Evolutionary conservation across 805 yeast species (phyloP), one percentile per base, ranked within the genome.

Genomic region (Metschnikowia corniflorae): DNA sequence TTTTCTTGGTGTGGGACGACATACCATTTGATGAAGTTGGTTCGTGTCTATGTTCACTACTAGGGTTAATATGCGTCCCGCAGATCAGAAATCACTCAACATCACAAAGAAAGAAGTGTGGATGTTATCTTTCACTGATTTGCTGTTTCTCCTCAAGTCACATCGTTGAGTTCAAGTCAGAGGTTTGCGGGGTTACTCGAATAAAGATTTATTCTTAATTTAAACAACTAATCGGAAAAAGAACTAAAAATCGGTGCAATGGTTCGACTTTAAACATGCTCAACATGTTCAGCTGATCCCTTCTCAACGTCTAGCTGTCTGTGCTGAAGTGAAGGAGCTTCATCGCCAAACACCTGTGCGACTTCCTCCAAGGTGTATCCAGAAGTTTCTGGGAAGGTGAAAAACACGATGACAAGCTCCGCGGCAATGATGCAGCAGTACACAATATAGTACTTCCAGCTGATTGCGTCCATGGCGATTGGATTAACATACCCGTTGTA

Each of bases 381-480:
- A 13, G 60, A 50, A 7, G 74, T 70, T 46, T 70, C 74, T 13
- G 67, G 68, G 54, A 53, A 67, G 40, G 56, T 45, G 44, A 65
- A 54, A 44, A 54, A 55, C 24, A 58, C 56, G 20, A 60, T 40
- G 7, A 50, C 43, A 31, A 61, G 50, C 46, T 52, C 62, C 14
- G 56, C 54, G 2, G 55, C 58, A 33, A 61, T 41, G 16, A 55
- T 38, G 46, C 61, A 55, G 33, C 63, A 57, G 49, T 47, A 61
- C 3, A 69, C 71, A 43, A 69, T 64, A 50, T 69, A 69, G 57
- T 67, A 69, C 47, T 64, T 67, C 69, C 71, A 68, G 19, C 51
- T 49, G 31, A 69, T 60, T 14, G 62, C 61, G 18, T 57, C 69
- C 65, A 69, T 57, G 37, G 70, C 73, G 47, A 53, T 49, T 5